These are phyloP conservation scores for Miscanthus sacchariflorus DNA, from an alignment of 202 grass and related monocot genomes.

Conservation along the genomic window DNA sequence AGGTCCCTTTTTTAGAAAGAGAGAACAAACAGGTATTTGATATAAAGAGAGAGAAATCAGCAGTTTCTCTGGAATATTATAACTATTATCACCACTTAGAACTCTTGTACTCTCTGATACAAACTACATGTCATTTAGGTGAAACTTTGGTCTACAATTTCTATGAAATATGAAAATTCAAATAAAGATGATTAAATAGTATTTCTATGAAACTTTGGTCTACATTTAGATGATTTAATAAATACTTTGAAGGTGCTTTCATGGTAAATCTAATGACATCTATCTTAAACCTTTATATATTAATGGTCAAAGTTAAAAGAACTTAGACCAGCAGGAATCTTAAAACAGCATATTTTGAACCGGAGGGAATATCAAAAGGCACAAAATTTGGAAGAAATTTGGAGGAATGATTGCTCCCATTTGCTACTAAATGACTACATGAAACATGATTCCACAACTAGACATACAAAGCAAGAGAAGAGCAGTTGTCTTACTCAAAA, in stretches of 20 bases:
- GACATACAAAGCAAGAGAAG: conserved; percentile 37
- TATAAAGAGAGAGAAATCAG: neutral
- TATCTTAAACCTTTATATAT: neutral
- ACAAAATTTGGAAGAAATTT: conserved; percentile 30
- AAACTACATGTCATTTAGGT: neutral
- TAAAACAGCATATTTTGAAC: neutral
- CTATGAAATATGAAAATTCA: neutral
- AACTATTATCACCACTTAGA: neutral
- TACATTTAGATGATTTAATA: neutral
- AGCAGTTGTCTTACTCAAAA: conserved; percentile 69
- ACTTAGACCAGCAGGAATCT: neutral
- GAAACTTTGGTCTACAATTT: neutral
- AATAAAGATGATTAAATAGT: neutral
- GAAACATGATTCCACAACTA: conserved; percentile 19
- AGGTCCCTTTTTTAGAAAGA: neutral
- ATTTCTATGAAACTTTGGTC: too few species aligned
- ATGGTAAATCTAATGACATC: neutral
- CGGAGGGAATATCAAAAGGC: neutral
- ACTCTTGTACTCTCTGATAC: conserved; percentile 15
- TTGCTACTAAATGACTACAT: conserved; percentile 9
- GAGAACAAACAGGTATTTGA: neutral
- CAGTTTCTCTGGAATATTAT: neutral
- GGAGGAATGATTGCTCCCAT: neutral
- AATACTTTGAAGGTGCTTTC: neutral
- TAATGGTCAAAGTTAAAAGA: neutral